Evolutionary conservation across 306 rosid genomes (phyloP).

Genomic region (Citrullus colocynthis): DNA sequence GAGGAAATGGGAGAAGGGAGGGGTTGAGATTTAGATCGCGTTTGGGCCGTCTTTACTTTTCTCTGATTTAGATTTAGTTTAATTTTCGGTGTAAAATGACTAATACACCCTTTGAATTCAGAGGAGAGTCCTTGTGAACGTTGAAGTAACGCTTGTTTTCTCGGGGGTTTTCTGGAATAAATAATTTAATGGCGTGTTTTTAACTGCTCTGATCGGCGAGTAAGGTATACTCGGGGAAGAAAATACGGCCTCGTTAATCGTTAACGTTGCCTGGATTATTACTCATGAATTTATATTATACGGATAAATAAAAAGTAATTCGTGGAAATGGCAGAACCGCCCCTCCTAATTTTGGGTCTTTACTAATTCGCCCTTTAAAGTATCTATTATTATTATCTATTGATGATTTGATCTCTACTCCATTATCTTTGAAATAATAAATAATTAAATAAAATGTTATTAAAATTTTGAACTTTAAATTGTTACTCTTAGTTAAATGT

Average conservation of each 20-base stretch:
- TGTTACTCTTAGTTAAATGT: no score
- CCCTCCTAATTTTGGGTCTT: not conserved
- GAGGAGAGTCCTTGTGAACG: not conserved
- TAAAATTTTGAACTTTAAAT: no score
- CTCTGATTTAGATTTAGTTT: not conserved
- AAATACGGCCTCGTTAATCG: not conserved
- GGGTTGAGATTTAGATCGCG: slow-evolving; percentile 12
- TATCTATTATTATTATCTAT: no score
- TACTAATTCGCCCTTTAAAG: no score
- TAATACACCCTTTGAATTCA: not conserved
- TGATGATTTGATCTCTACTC: no score
- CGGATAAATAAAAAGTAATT: not conserved
- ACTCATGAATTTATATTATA: not conserved
- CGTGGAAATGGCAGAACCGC: not conserved
- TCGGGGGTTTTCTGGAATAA: not conserved
- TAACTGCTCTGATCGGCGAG: not conserved
- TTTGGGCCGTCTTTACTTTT: slow-evolving; percentile 2
- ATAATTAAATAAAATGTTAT: no score
- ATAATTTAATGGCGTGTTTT: not conserved
- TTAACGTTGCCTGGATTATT: not conserved
- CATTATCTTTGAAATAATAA: no score
- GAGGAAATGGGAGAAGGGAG: not conserved
- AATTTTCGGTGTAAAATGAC: not conserved
- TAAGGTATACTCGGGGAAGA: not conserved
- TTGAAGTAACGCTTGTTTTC: not conserved